phyloP scores from a whole-genome alignment of 2,329 filamentous ascomycete genomes.

The Hypoxylon sp. region DNA sequence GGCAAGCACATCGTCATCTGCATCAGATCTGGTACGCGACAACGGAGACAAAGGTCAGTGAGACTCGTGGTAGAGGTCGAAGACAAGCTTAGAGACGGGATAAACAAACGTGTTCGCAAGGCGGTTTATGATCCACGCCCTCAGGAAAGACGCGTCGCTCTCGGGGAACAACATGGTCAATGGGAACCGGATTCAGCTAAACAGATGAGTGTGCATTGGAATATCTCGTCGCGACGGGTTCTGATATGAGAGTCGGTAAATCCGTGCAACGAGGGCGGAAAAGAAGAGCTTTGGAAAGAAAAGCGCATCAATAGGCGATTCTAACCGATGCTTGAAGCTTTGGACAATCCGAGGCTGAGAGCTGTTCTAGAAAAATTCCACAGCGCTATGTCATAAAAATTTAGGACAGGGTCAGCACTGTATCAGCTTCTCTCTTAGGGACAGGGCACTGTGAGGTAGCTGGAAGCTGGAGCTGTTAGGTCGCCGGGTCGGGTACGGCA shows the following conservation, averaged over 20 bases:
- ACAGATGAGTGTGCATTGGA: constrained; percentile 1
- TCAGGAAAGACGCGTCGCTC: constrained; percentile 69
- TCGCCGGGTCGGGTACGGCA: too few species aligned
- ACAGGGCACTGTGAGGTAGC: background rate
- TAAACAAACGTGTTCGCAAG: constrained; percentile 74
- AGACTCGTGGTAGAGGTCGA: background rate
- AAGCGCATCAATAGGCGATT: background rate
- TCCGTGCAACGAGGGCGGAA: background rate
- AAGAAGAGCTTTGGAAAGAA: background rate
- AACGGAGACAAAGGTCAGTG: constrained; percentile 16
- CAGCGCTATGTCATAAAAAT: constrained; percentile 10
- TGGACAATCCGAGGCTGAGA: constrained; percentile 22
- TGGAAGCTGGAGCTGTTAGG: background rate
- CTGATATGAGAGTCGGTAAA: background rate
- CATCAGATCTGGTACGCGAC: constrained; percentile 69
- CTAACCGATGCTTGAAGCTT: constrained; percentile 13
- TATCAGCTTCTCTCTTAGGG: too few species aligned
- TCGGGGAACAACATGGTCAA: constrained; percentile 67
- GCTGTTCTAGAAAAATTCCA: constrained; percentile 29
- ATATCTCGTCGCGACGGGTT: background rate
- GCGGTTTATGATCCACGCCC: constrained; percentile 79
- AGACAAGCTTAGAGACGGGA: background rate
- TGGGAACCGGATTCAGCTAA: background rate
- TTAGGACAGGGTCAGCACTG: background rate
- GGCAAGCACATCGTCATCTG: constrained; percentile 81